Evolutionary conservation across 2,329 filamentous ascomycete species (phyloP), one percentile per base, ranked within the genome.

Genomic region (Fusarium sp.): DNA sequence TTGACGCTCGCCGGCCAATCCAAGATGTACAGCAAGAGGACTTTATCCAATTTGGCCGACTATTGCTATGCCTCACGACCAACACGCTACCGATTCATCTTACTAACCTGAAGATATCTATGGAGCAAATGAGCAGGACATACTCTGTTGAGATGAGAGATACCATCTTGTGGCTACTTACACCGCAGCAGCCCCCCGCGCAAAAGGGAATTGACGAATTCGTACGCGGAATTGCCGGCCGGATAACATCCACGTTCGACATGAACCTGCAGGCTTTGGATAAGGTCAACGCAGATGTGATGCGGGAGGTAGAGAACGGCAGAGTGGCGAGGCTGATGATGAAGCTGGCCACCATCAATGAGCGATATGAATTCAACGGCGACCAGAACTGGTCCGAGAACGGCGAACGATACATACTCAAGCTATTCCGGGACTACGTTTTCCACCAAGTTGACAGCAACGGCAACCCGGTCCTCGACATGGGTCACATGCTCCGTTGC

Each of bases 361-460:
- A 99, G 82, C 91, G 97, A 13, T 94, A 93, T 1, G 96, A 98
- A 79, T 93, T 93, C 71, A 93, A 94, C 63, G 91, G 91, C 45
- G 93, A 95, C 70, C 86, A 88, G 0, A 87, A 90, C 58, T 99
- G 97, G 96, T 94, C 95, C 6, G 96, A 98, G 82, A 97, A 94
- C 57, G 96, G 96, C 29, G 95, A 98, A 78, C 91, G 95, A 31
- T 98, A 98, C 81, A 93, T 94, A 80, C 87, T 99, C 74, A 98
- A 98, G 84, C 89, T 99, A 10, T 98, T 98, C 86, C 91, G 97
- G 59, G 97, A 99, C 83, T 98, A 97, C 78, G 94, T 98, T 45
- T 99, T 98, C 84, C 97, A 99, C 82, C 95, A 97, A 79, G 95
- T 98, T 14, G 95, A 98, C 81, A 89, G 90, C 33, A 91, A 94